phyloP scores from a whole-genome alignment of 257 asterid species.

The Solanum paucissectum region DNA sequence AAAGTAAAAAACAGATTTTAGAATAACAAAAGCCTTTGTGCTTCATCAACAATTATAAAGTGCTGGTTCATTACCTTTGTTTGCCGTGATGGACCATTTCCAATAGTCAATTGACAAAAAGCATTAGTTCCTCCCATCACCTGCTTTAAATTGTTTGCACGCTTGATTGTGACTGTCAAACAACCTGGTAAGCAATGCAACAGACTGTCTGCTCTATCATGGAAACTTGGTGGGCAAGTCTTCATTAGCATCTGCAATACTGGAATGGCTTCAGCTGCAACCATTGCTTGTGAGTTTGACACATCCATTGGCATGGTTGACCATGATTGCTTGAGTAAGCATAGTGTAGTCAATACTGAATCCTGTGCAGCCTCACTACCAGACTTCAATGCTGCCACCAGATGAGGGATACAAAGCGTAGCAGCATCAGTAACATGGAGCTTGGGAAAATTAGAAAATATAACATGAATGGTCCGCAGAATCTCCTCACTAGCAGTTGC shows the following conservation, averaged over 20 bases:
- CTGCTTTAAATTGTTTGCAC: conserved; percentile 67
- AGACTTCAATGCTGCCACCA: conserved; percentile 53
- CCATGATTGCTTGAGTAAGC: conserved; percentile 81
- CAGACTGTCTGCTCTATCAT: conserved; percentile 60
- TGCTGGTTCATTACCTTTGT: conserved; percentile 47
- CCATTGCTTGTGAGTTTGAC: conserved; percentile 64
- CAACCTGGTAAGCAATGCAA: conserved; percentile 79
- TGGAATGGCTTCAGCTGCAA: conserved; percentile 85
- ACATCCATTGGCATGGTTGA: conserved; percentile 61
- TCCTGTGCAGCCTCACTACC: conserved; percentile 68
- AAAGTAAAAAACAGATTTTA: not conserved
- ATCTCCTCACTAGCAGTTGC: conserved; percentile 62
- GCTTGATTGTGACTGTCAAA: conserved; percentile 60
- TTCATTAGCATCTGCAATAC: conserved; percentile 56
- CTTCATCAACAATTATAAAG: conserved; percentile 6
- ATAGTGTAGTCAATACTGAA: conserved; percentile 45
- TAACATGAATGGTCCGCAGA: conserved; percentile 55
- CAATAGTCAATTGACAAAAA: conserved; percentile 57
- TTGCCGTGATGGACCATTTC: conserved; percentile 63
- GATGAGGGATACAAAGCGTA: conserved; percentile 67
- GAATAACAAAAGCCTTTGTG: not conserved
- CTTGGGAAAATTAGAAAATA: conserved; percentile 68
- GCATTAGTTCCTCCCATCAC: conserved; percentile 68
- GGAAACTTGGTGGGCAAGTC: conserved; percentile 63
- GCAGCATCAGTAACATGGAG: conserved; percentile 68